Base-by-base conservation (phyloP, 2,329 filamentous ascomycete species). In the Curvularia verruculosa region DNA sequence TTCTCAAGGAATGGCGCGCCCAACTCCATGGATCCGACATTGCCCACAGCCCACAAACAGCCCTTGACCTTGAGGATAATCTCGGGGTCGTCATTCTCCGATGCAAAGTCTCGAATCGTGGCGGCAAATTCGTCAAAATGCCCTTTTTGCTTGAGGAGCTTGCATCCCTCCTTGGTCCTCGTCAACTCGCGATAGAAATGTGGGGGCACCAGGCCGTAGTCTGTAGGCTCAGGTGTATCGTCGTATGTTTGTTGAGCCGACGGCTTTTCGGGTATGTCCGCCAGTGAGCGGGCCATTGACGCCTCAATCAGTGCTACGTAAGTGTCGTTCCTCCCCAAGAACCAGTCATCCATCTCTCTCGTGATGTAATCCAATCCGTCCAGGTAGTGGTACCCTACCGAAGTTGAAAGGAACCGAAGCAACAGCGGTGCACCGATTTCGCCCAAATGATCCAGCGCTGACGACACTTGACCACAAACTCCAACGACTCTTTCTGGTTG, bases 321-420 rank as follows among this genome's bases (percentile, higher is more conserved):
- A n/a, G 88, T 89, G 74, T 99, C 94, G 72, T 99, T 99, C 43
- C 95, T 88, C 13, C 95, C 95, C 18, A 99, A 83, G 72, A 98
- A 99, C 95, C 95, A 99, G 78, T 99, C 96, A 67, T 99, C 95
- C 95, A 99, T 99, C 75, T 99, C 96, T 73, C 96, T 95, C 60
- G 93, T 97, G 76, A 99, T 99, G 74, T 99, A 99, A 79, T 99
- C 96, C 41, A 99, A 82, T 0, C 93, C 95, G 72, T 98, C 92
- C 5, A 99, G 83, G 76, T 99, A 99, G 76, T 98, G 93, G 72
- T 99, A 99, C 48, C 95, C 95, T 55, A 97, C 94, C 2, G 93
- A 97, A 0, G 94, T 98, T 0, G 93, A 97, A 52, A 99, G 77
- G 76, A 99, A 99, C 39, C 95, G 89, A 49, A 99, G 81, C 4